Conservation (phyloP, 1,284 basidiomycete genomes). For the Mrakiaceae sp. region DNA sequence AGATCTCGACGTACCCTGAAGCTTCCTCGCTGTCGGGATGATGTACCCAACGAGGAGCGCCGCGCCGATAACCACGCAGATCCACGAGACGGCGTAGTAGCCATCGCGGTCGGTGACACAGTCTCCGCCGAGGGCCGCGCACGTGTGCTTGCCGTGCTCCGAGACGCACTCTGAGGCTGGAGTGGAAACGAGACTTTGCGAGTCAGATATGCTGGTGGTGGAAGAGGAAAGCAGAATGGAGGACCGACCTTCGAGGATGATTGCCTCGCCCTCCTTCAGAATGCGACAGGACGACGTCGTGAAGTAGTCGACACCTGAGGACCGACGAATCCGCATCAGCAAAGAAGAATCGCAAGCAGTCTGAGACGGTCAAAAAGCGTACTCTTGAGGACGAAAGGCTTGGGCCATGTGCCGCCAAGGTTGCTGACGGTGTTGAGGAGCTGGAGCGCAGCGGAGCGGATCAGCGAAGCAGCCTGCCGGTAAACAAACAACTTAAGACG, state of each 20-base stretch:
- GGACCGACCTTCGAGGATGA: slow-evolving; percentile 49
- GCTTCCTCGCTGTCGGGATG: slow-evolving; percentile 65
- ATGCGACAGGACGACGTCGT: slow-evolving; percentile 70
- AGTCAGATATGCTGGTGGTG: background rate
- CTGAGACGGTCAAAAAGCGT: background rate
- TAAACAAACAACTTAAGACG: background rate
- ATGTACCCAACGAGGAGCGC: slow-evolving; percentile 64
- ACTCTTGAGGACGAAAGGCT: slow-evolving; percentile 84
- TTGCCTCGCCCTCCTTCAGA: slow-evolving; percentile 42
- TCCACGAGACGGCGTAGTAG: slow-evolving; percentile 72
- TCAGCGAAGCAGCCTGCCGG: background rate
- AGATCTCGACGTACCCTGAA: slow-evolving; percentile 57
- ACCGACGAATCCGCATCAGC: slow-evolving; percentile 20
- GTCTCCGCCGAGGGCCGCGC: slow-evolving; percentile 60
- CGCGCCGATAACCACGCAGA: slow-evolving; percentile 68
- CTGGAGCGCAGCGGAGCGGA: slow-evolving; percentile 34
- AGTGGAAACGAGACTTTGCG: background rate
- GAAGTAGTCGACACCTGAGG: slow-evolving; percentile 68
- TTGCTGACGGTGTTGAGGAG: slow-evolving; percentile 94
- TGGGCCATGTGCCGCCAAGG: slow-evolving; percentile 96
- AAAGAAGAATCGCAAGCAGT: slow-evolving; percentile 2
- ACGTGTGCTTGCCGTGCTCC: slow-evolving; percentile 72
- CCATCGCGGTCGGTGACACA: slow-evolving; percentile 82
- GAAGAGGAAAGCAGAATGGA: background rate
- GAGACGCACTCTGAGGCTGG: slow-evolving; percentile 74